These are phyloP conservation scores for Heterobasidion irregulare DNA, from an alignment of 1,284 basidiomycete species.

Conservation along the genomic window DNA sequence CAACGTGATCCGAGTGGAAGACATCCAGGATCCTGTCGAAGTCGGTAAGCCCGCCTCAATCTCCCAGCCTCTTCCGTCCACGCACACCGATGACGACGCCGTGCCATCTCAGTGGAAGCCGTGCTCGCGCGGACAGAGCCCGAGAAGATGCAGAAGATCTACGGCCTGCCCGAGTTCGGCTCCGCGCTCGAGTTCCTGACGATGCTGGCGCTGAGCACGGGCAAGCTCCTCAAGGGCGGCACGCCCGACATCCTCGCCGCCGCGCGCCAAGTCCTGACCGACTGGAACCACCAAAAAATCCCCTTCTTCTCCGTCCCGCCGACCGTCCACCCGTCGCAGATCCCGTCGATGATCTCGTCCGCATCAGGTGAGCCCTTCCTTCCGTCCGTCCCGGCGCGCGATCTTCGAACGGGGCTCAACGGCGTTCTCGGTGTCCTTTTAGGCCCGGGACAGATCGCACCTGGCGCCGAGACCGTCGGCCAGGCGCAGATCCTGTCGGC, in stretches of 20 bases:
- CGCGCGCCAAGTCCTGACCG: constrained; percentile 79
- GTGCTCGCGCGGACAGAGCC: constrained; percentile 67
- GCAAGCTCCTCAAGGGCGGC: constrained; percentile 86
- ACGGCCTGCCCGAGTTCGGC: constrained; percentile 70
- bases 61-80: neutral
- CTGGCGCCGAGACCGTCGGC: constrained; percentile 67
- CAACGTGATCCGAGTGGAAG: constrained; percentile 90
- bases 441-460: constrained; percentile 32
- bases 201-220: constrained; percentile 83
- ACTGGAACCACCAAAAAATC: constrained; percentile 97
- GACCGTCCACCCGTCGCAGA: constrained; percentile 62
- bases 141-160: constrained; percentile 71
- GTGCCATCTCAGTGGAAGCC: constrained; percentile 59
- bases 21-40: constrained; percentile 84
- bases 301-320: constrained; percentile 84
- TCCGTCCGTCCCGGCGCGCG: neutral
- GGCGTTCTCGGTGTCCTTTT: neutral
- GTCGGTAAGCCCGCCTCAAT: constrained; percentile 49
- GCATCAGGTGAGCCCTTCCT: neutral
- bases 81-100: neutral
- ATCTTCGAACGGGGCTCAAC: neutral
- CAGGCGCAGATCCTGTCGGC: constrained; percentile 61
- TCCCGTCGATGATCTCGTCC: constrained; percentile 44
- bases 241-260: constrained; percentile 83
- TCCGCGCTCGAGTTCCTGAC: constrained; percentile 84